Conservation (phyloP, 257 asterid species). For the Penstemon barbatus region DNA sequence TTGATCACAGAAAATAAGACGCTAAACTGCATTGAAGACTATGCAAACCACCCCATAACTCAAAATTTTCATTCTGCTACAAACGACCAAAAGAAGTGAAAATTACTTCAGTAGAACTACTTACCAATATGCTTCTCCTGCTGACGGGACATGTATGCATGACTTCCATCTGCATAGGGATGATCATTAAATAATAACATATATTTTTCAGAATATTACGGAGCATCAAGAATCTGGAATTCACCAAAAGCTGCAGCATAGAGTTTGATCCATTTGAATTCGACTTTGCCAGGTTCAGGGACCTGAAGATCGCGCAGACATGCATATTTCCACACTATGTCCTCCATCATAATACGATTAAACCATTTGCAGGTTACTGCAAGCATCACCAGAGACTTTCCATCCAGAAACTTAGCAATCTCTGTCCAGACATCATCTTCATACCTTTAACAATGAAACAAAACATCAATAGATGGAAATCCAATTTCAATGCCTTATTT, state of each 20-base stretch:
- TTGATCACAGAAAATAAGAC: conserved; percentile 3
- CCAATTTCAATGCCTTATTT: not conserved
- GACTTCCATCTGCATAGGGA: conserved; percentile 83
- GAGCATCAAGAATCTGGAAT: conserved; percentile 21
- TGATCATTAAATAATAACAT: conserved; percentile 20
- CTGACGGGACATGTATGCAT: conserved; percentile 76
- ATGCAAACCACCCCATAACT: conserved; percentile 16
- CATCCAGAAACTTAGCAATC: conserved; percentile 90
- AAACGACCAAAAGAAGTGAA: conserved; percentile 17
- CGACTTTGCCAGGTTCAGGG: conserved; percentile 70
- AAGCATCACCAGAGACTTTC: conserved; percentile 85
- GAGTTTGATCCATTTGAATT: conserved; percentile 74
- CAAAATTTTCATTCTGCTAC: not conserved
- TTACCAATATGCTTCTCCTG: conserved; percentile 91
- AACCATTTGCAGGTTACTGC: conserved; percentile 83
- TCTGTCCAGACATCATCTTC: conserved; percentile 95
- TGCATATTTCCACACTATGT: conserved; percentile 79
- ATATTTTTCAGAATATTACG: conserved; percentile 2
- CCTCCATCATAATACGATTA: conserved; percentile 62
- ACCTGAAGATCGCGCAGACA: conserved; percentile 94
- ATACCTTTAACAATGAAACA: conserved; percentile 46
- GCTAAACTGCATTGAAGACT: not conserved
- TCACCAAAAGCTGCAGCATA: conserved; percentile 85
- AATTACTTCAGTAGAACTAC: conserved; percentile 17
- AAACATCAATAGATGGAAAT: conserved; percentile 19